Conservation (phyloP, 2,329 filamentous ascomycete species). For the Apiospora aurea region DNA sequence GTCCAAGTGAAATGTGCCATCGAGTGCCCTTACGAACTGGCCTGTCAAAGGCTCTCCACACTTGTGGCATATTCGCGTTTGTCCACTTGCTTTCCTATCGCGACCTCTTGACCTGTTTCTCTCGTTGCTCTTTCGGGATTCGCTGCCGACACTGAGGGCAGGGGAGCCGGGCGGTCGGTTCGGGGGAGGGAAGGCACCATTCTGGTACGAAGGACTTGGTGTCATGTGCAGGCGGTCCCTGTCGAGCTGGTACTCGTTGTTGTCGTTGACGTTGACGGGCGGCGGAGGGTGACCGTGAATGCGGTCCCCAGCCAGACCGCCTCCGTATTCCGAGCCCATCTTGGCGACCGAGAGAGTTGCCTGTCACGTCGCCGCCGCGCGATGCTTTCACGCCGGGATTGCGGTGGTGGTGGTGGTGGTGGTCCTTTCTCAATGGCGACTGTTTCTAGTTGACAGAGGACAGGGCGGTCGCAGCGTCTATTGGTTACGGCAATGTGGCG, state of each 20-base stretch:
- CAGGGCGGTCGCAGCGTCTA: constrained; percentile 20
- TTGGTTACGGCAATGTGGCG: constrained; percentile 27
- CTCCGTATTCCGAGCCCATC: constrained; percentile 45
- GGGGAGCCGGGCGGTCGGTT: constrained; percentile 45
- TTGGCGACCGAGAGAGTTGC: constrained; percentile 21
- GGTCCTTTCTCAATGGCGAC: constrained; percentile 19
- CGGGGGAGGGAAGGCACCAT: constrained; percentile 40
- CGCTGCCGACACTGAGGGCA: constrained; percentile 47
- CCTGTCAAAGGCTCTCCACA: constrained; percentile 88
- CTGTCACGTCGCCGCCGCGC: constrained; percentile 22
- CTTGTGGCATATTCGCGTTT: constrained; percentile 77
- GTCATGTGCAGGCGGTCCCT: constrained; percentile 43
- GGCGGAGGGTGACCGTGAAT: constrained; percentile 40
- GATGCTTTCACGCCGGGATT: constrained; percentile 18
- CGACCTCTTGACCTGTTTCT: constrained; percentile 63
- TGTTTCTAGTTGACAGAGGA: constrained; percentile 6
- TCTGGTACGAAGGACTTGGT: constrained; percentile 41
- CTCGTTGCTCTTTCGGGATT: constrained; percentile 62
- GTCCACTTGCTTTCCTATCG: constrained; percentile 64
- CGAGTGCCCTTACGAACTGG: constrained; percentile 93
- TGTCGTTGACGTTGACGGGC: constrained; percentile 33
- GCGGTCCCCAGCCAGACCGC: constrained; percentile 43
- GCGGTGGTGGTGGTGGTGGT: not conserved
- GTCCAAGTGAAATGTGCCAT: constrained; percentile 94
- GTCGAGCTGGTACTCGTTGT: constrained; percentile 41